These are phyloP conservation scores for Alternaria novae-zelandiae DNA, from an alignment of 2,329 filamentous ascomycete genomes.

Conservation along the genomic window DNA sequence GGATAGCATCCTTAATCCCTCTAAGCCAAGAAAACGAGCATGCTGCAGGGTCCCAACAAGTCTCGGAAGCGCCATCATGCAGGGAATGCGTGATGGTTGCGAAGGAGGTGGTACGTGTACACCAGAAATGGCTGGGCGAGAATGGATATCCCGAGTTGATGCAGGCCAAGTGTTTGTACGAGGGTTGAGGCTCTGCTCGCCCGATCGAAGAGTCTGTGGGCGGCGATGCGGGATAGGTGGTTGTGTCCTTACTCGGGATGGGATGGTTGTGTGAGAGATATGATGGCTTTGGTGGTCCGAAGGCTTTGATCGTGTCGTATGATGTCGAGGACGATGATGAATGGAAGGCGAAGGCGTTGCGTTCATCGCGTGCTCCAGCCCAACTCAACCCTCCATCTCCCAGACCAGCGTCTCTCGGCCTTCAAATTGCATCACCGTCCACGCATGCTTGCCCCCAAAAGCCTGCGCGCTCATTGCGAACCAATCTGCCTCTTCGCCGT, in stretches of 20 bases:
- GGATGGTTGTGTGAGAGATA: not conserved
- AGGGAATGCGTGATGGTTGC: not conserved
- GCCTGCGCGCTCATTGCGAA: conserved; percentile 39
- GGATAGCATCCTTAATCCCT: not conserved
- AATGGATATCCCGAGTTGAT: not conserved
- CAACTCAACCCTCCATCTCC: conserved; percentile 33
- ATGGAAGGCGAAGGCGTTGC: not conserved
- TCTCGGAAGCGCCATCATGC: not conserved
- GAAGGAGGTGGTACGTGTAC: not conserved
- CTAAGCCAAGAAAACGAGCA: not conserved
- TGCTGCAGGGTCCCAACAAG: not conserved
- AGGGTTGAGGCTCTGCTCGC: not conserved
- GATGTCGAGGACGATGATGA: not conserved
- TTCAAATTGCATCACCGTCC: conserved; percentile 44
- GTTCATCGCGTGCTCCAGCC: not conserved
- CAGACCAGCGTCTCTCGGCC: conserved; percentile 42
- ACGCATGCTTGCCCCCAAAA: conserved; percentile 34
- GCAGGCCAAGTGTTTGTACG: not conserved
- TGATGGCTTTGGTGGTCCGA: not conserved
- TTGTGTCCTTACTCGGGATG: not conserved
- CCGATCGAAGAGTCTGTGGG: not conserved
- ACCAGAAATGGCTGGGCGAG: not conserved
- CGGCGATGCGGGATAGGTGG: not conserved
- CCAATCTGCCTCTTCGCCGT: conserved; percentile 32
- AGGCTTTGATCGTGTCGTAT: not conserved